phyloP scores from a whole-genome alignment of 768 basidiomycete species.

The Saitozyma sp. region DNA sequence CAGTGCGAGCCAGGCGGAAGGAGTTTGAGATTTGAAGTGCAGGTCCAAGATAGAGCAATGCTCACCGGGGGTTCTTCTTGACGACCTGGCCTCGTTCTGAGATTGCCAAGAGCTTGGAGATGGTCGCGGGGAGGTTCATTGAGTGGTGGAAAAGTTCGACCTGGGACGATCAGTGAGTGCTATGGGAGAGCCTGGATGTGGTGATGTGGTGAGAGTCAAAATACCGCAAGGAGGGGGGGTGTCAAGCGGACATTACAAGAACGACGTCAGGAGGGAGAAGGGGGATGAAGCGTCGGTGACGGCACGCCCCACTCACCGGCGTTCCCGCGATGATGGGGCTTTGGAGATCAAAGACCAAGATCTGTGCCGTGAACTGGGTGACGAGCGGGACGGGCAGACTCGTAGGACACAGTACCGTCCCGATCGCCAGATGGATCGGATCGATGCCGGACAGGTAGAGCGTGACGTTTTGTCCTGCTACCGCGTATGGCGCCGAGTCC shows the following conservation, averaged over 20 bases:
- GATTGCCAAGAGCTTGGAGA: constrained; percentile 74
- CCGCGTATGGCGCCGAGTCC: constrained; percentile 75
- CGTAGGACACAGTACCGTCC: constrained; percentile 81
- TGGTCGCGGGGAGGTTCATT: constrained; percentile 82
- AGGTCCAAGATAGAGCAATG: not conserved
- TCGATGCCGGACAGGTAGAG: constrained; percentile 81
- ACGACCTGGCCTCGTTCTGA: constrained; percentile 76
- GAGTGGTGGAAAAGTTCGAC: constrained; percentile 95
- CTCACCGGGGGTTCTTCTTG: constrained; percentile 78
- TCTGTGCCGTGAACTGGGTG: constrained; percentile 74
- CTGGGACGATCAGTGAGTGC: constrained; percentile 52
- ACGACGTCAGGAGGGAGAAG: constrained; percentile 6
- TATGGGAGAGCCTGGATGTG: not conserved
- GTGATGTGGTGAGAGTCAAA: not conserved
- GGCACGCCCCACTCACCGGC: constrained; percentile 59
- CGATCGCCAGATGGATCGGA: constrained; percentile 78
- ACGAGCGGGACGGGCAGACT: constrained; percentile 72
- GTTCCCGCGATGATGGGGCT: constrained; percentile 84
- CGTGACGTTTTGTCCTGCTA: constrained; percentile 85
- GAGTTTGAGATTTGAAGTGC: too few species aligned
- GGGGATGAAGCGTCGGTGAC: too few species aligned
- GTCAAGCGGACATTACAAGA: constrained; percentile 1
- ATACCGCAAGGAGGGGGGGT: not conserved
- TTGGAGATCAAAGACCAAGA: constrained; percentile 90
- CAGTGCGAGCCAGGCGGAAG: not conserved